Conservation (phyloP, 2,329 filamentous ascomycete species). For the Xylaria sp. region DNA sequence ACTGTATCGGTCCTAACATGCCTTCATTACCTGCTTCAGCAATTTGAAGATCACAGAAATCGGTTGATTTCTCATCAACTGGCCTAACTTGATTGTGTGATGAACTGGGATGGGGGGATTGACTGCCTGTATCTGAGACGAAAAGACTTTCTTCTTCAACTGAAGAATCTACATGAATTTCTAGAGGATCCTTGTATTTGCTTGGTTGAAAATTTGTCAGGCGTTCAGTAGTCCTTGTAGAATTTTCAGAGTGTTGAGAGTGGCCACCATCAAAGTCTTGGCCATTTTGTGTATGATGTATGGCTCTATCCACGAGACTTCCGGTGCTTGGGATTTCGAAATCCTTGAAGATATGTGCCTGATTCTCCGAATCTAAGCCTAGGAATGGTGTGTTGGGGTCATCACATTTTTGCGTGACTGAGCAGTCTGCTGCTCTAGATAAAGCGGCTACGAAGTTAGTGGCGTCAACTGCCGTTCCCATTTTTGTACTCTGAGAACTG, state of each 20-base stretch:
- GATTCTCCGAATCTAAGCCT: not conserved
- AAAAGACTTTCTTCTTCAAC: conserved; percentile 10
- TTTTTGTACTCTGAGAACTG: not conserved
- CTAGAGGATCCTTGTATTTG: not conserved
- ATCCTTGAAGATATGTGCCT: not conserved
- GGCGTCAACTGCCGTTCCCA: not conserved
- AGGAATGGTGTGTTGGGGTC: not conserved
- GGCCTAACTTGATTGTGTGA: not conserved
- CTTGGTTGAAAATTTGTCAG: not conserved
- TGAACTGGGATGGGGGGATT: not conserved
- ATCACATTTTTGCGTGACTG: not conserved
- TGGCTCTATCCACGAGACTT: not conserved
- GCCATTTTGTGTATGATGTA: not conserved
- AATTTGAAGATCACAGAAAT: not conserved
- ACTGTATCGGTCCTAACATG: not conserved
- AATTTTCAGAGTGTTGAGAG: not conserved
- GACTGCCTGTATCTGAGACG: not conserved
- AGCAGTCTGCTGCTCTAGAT: not conserved
- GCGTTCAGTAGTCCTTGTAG: not conserved
- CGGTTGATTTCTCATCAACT: not conserved
- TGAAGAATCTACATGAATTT: not conserved
- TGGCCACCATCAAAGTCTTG: not conserved
- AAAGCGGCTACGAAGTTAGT: not conserved
- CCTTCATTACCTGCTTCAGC: not conserved
- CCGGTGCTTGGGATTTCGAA: not conserved